Conservation (phyloP, 768 basidiomycete genomes). For the Mycena maculata region DNA sequence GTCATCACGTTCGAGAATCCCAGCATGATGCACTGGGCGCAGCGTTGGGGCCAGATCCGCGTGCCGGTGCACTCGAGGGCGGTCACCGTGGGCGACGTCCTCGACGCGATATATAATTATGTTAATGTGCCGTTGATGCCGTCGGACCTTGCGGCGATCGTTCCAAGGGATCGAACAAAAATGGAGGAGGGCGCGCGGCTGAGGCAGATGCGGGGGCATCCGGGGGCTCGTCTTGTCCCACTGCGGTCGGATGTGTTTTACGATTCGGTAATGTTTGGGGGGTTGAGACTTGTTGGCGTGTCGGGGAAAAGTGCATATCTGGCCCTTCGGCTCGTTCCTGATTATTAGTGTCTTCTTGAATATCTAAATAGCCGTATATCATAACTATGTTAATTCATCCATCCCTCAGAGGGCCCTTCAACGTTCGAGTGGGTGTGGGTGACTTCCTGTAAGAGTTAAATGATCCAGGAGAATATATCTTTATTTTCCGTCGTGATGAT, state of each 20-base stretch:
- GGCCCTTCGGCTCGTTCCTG: neutral
- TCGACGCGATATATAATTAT: slow-evolving; percentile 3
- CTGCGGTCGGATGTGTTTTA: slow-evolving; percentile 11
- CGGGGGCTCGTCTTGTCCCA: neutral
- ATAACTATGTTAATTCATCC: too few relatives aligned
- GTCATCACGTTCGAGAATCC: slow-evolving; percentile 1
- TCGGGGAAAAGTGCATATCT: neutral
- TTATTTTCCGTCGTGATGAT: too few relatives aligned
- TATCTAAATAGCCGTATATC: too few relatives aligned
- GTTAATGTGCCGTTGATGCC: neutral
- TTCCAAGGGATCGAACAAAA: neutral
- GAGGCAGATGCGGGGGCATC: slow-evolving; percentile 3
- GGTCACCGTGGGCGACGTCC: slow-evolving; percentile 7
- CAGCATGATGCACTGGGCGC: slow-evolving; percentile 7
- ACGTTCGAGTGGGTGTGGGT: too few relatives aligned
- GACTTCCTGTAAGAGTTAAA: too few relatives aligned
- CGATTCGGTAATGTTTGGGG: slow-evolving; percentile 13
- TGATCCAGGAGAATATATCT: too few relatives aligned
- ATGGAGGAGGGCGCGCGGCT: neutral
- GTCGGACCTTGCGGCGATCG: neutral
- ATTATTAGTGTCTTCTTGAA: neutral
- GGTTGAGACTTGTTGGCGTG: neutral
- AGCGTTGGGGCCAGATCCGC: slow-evolving; percentile 11
- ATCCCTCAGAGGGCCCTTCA: too few relatives aligned
- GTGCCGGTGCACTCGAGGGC: slow-evolving; percentile 2